A percentile compares a stretch with the other conserved stretches of the same genome.
Evolutionary conservation across 2,329 filamentous ascomycete genomes (phyloP).

Genomic region (Neonectria neomacrospora): DNA sequence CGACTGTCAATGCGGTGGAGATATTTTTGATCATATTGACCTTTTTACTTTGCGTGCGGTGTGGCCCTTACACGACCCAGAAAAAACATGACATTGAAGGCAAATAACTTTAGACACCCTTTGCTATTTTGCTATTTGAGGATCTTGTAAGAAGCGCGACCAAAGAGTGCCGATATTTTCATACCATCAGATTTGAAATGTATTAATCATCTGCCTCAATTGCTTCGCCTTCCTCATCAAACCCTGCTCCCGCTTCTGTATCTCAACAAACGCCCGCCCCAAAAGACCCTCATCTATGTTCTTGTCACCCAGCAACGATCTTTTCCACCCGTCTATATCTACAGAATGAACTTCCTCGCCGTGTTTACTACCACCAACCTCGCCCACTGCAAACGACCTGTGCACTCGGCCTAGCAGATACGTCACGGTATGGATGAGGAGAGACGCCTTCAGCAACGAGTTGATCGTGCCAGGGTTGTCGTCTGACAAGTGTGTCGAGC

Average conservation of each 20-base stretch:
- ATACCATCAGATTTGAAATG: constrained; percentile 22
- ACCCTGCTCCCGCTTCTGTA: constrained; percentile 26
- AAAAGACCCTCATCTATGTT: constrained; percentile 23
- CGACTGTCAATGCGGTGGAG: too few relatives aligned
- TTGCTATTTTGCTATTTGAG: too few relatives aligned
- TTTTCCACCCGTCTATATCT: constrained; percentile 20
- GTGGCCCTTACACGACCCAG: too few relatives aligned
- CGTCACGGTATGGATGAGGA: constrained; percentile 27
- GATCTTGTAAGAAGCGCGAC: too few relatives aligned
- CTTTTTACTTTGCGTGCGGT: too few relatives aligned
- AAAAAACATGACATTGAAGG: too few relatives aligned
- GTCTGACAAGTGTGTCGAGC: constrained; percentile 3
- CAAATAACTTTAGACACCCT: too few relatives aligned
- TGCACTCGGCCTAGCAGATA: constrained; percentile 26
- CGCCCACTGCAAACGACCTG: constrained; percentile 8
- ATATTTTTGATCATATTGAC: too few relatives aligned
- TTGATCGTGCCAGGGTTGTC: constrained; percentile 10
- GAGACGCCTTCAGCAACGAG: constrained; percentile 24
- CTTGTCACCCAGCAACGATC: constrained; percentile 19
- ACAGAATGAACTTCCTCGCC: constrained; percentile 5
- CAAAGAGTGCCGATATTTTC: neutral
- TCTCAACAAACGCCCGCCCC: constrained; percentile 24
- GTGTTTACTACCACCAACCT: neutral
- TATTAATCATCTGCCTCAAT: constrained; percentile 24
- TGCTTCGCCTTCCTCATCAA: constrained; percentile 25